Evolutionary conservation across 805 yeast species (phyloP).

Genomic region (Wickerhamiella australiensis): DNA sequence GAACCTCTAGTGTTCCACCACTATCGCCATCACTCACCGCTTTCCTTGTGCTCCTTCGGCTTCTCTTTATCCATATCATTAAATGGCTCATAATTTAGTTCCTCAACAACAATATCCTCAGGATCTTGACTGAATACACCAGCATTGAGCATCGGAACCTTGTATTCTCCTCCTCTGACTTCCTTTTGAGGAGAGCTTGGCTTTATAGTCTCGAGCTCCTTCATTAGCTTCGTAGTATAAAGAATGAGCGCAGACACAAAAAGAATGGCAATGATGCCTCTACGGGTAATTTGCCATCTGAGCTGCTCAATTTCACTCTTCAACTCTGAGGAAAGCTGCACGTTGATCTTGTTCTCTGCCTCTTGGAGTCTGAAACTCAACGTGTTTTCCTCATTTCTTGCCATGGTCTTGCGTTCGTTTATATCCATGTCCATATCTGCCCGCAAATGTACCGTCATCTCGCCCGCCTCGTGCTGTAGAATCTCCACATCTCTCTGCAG

Average conservation of each 20-base stretch:
- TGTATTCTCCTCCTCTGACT: slow-evolving; percentile 19
- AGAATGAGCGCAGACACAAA: slow-evolving; percentile 51
- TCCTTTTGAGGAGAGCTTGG: slow-evolving; percentile 14
- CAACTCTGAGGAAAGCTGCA: slow-evolving; percentile 68
- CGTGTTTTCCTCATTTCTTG: slow-evolving; percentile 58
- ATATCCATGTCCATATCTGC: slow-evolving; percentile 75
- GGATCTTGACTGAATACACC: slow-evolving; percentile 26
- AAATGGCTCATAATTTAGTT: slow-evolving; percentile 23
- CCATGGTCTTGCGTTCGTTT: slow-evolving; percentile 76
- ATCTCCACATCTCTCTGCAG: slow-evolving; percentile 62
- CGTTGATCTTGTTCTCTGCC: slow-evolving; percentile 69
- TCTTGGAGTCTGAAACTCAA: slow-evolving; percentile 66
- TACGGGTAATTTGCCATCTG: slow-evolving; percentile 85
- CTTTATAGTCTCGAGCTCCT: slow-evolving; percentile 26
- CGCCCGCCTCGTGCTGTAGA: slow-evolving; percentile 65
- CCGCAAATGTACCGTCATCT: slow-evolving; percentile 44
- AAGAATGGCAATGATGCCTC: slow-evolving; percentile 70
- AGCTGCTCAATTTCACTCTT: slow-evolving; percentile 77
- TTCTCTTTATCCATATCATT: background rate
- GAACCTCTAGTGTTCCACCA: too few relatives aligned
- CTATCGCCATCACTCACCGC: background rate
- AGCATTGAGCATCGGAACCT: slow-evolving; percentile 23
- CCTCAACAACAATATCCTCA: slow-evolving; percentile 29
- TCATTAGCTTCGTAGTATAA: slow-evolving; percentile 34
- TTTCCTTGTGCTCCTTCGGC: background rate